These are phyloP conservation scores for Rosa lucieae DNA, from an alignment of 306 rosid genomes.

Conservation along the genomic window DNA sequence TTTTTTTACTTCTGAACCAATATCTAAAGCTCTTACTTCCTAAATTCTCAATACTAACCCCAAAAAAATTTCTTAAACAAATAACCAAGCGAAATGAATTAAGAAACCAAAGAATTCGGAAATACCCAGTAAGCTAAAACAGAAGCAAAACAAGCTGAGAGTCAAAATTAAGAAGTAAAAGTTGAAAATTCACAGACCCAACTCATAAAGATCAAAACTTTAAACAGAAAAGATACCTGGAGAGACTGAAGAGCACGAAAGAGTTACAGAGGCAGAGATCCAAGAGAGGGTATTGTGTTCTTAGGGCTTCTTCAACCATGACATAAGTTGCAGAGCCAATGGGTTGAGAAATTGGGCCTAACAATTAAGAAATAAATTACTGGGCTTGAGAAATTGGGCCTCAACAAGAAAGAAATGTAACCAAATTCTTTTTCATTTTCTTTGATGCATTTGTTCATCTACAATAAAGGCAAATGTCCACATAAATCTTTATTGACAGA, in stretches of 20 bases:
- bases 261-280: background rate
- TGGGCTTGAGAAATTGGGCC: background rate
- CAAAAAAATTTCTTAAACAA: background rate
- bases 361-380: no score
- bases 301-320: background rate
- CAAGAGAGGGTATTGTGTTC: background rate
- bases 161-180: background rate
- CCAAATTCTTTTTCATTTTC: no score
- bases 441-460: no score
- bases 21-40: background rate
- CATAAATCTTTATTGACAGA: background rate
- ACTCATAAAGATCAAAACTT: slow-evolving; percentile 6
- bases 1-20: background rate
- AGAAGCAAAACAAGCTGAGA: background rate
- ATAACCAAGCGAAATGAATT: background rate
- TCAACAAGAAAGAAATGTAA: background rate
- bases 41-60: background rate
- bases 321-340: background rate
- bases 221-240: background rate
- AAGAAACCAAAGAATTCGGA: background rate
- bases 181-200: background rate
- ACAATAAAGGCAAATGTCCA: background rate
- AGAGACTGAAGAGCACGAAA: background rate
- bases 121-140: slow-evolving; percentile 4
- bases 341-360: background rate